phyloP scores from a whole-genome alignment of 1,284 basidiomycete genomes.

The Chalciporus sp. region DNA sequence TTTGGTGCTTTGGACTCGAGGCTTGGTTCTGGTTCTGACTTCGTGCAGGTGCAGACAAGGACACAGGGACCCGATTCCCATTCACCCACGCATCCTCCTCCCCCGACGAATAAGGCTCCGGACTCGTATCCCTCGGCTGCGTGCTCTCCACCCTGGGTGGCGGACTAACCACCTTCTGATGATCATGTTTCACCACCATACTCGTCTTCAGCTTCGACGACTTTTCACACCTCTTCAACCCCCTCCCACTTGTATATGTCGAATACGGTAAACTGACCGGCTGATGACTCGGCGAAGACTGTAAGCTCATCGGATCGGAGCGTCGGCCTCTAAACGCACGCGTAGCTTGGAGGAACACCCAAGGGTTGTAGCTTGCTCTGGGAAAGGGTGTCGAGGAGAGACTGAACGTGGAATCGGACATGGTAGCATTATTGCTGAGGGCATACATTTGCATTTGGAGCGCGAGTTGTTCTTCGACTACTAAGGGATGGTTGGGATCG shows the following conservation, averaged over 20 bases:
- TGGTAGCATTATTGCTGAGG: constrained; percentile 62
- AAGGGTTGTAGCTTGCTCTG: constrained; percentile 59
- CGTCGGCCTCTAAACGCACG: constrained; percentile 42
- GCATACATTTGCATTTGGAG: constrained; percentile 77
- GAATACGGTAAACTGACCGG: constrained; percentile 60
- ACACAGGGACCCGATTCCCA: too few relatives aligned
- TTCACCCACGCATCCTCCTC: constrained; percentile 41
- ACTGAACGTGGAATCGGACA: constrained; percentile 72
- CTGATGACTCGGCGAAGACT: constrained; percentile 76
- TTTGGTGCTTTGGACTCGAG: constrained; percentile 68
- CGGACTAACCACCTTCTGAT: constrained; percentile 44
- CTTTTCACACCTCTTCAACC: constrained; percentile 39
- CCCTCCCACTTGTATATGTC: constrained; percentile 34
- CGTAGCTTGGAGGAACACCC: constrained; percentile 62
- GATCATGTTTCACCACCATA: constrained; percentile 22
- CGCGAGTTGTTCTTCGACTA: constrained; percentile 67
- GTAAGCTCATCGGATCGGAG: constrained; percentile 55
- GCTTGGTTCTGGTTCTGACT: constrained; percentile 10
- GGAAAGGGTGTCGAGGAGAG: constrained; percentile 73
- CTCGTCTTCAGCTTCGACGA: constrained; percentile 39
- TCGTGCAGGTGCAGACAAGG: too few relatives aligned
- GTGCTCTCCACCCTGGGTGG: constrained; percentile 79
- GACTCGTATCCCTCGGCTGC: constrained; percentile 76
- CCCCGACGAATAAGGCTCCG: constrained; percentile 60
- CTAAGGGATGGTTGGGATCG: constrained; percentile 51